These are phyloP conservation scores for Acacia crassicarpa DNA, from an alignment of 306 rosid species.

Conservation along the genomic window DNA sequence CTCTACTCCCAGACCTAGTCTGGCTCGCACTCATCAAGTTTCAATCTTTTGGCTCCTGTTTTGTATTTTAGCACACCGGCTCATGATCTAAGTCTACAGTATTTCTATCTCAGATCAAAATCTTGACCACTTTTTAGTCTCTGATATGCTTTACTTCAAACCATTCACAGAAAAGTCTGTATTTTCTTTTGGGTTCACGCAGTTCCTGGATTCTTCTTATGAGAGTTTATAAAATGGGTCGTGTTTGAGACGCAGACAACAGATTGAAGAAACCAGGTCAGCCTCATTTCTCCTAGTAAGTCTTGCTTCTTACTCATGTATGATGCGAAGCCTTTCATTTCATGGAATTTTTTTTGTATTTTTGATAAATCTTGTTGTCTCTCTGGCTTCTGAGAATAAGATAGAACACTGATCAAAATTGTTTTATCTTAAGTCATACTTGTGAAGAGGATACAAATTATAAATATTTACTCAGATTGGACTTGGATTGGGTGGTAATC, in stretches of 20 bases:
- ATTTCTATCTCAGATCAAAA: slow-evolving; percentile 40
- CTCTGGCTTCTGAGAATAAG: slow-evolving; percentile 18
- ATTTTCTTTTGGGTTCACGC: slow-evolving; percentile 34
- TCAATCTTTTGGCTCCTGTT: slow-evolving; percentile 28
- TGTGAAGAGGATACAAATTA: slow-evolving; percentile 14
- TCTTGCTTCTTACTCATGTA: slow-evolving; percentile 15
- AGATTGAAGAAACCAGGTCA: slow-evolving; percentile 45
- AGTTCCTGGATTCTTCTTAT: slow-evolving; percentile 32
- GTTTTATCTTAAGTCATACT: neutral
- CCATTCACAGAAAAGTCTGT: slow-evolving; percentile 29
- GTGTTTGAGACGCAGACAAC: slow-evolving; percentile 31
- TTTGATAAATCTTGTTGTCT: slow-evolving; percentile 24
- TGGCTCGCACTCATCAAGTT: slow-evolving; percentile 36
- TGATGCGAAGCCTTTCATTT: neutral
- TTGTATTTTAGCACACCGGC: slow-evolving; percentile 28
- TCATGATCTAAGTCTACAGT: slow-evolving; percentile 47
- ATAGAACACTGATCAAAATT: neutral
- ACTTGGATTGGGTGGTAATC: slow-evolving; percentile 20
- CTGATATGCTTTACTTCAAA: slow-evolving; percentile 36
- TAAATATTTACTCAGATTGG: slow-evolving; percentile 29
- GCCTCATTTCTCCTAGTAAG: slow-evolving; percentile 37
- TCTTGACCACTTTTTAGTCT: slow-evolving; percentile 24
- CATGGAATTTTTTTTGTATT: neutral
- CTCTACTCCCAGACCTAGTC: slow-evolving; percentile 42
- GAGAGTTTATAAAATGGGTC: slow-evolving; percentile 40